Conservation (phyloP, 768 basidiomycete species). For the Auricularia auricula-judae region DNA sequence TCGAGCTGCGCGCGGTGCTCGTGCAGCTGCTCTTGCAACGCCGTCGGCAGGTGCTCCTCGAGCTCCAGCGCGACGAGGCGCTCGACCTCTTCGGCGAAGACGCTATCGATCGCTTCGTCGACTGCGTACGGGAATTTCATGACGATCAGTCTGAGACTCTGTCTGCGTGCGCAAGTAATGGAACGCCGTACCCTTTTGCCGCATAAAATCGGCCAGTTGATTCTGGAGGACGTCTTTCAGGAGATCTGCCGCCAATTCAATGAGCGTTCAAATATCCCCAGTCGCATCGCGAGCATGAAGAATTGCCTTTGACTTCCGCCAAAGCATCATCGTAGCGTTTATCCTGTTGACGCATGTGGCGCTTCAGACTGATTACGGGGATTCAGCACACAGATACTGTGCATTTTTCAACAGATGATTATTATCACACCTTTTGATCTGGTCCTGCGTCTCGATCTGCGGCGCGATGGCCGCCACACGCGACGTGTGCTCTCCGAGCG, state of each 20-base stretch:
- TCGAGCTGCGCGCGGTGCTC: slow-evolving; percentile 35
- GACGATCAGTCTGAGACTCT: not conserved
- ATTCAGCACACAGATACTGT: not conserved
- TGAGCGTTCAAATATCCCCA: not conserved
- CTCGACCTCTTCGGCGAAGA: slow-evolving; percentile 40
- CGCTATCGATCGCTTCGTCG: slow-evolving; percentile 33
- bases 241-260: slow-evolving; percentile 25
- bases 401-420: not conserved
- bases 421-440: slow-evolving; percentile 30
- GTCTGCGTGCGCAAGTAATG: not conserved
- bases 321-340: slow-evolving; percentile 31
- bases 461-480: slow-evolving; percentile 31
- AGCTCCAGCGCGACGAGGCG: slow-evolving; percentile 40
- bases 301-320: slow-evolving; percentile 38
- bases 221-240: slow-evolving; percentile 34
- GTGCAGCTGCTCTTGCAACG: slow-evolving; percentile 37
- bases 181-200: slow-evolving; percentile 29
- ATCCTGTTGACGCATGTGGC: slow-evolving; percentile 34
- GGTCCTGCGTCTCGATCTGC: slow-evolving; percentile 26
- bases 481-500: slow-evolving; percentile 33
- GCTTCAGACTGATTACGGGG: slow-evolving; percentile 26
- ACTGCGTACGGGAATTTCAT: slow-evolving; percentile 17
- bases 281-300: not conserved
- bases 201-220: slow-evolving; percentile 34
- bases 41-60: slow-evolving; percentile 32